Evolutionary conservation across 352 stramenopile genomes (phyloP).

Genomic region (Pythium phragmiticola): DNA sequence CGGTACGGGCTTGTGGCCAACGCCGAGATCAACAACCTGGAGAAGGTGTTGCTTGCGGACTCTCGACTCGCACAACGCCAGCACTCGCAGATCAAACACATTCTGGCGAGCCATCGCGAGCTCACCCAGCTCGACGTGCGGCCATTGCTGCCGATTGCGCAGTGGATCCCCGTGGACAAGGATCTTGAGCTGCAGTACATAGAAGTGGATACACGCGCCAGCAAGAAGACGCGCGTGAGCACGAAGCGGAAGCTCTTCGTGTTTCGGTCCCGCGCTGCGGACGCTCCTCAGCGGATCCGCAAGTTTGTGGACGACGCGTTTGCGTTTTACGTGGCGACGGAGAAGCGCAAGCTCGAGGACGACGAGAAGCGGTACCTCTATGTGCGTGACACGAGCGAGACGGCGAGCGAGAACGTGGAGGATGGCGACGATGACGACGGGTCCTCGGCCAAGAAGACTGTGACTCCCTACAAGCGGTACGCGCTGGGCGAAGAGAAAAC

Average conservation of each 20-base stretch:
- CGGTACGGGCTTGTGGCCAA: constrained; percentile 57
- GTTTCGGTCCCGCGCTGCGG: constrained; percentile 18
- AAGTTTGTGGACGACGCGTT: constrained; percentile 35
- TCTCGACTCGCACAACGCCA: constrained; percentile 7
- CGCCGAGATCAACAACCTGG: constrained; percentile 7
- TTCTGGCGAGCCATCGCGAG: constrained; percentile 11
- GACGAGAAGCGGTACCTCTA: constrained; percentile 43
- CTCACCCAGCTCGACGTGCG: constrained; percentile 6
- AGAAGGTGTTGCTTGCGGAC: constrained; percentile 4
- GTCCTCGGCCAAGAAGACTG: constrained; percentile 13
- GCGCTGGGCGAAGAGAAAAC: constrained; percentile 45
- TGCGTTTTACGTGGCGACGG: constrained; percentile 28
- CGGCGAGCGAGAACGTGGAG: constrained; percentile 26
- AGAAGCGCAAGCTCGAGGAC: constrained; percentile 19
- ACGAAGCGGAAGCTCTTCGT: constrained; percentile 22
- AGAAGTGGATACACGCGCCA: background rate
- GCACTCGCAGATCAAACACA: constrained; percentile 13
- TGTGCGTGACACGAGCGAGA: constrained; percentile 20
- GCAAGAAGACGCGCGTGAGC: constrained; percentile 2
- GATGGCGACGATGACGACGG: constrained; percentile 16
- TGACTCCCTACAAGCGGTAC: constrained; percentile 53
- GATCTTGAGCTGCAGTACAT: constrained; percentile 32
- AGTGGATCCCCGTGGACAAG: constrained; percentile 31
- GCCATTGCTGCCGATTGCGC: constrained; percentile 25
- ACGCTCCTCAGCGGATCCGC: constrained; percentile 36